A percentile compares a stretch with the other conserved stretches of the same genome.
Conservation (phyloP, 2,329 filamentous ascomycete species). For the Didymella segeticola region DNA sequence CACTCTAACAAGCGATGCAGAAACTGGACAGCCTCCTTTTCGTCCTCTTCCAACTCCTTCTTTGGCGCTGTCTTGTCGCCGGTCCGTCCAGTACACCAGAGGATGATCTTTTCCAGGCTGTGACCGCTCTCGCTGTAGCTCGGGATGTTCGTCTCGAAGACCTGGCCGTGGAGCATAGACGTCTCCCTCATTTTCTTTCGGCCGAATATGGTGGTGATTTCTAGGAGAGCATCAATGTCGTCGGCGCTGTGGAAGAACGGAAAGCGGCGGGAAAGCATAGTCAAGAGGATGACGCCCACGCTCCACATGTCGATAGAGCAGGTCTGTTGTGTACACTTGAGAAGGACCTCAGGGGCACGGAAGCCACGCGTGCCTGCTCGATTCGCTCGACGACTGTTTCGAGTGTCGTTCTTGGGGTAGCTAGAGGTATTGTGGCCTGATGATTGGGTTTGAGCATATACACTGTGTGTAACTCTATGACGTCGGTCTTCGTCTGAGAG, state of each 20-base stretch:
- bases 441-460: constrained; percentile 63
- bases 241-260: constrained; percentile 99
- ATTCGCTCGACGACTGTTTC: constrained; percentile 88
- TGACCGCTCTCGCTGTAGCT: constrained; percentile 88
- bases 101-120: constrained; percentile 87
- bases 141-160: constrained; percentile 91
- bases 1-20: constrained; percentile 76
- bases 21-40: constrained; percentile 76
- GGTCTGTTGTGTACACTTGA: constrained; percentile 95
- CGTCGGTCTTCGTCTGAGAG: constrained; percentile 69
- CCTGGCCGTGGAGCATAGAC: constrained; percentile 83
- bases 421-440: constrained; percentile 57
- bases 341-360: constrained; percentile 91
- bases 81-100: constrained; percentile 88
- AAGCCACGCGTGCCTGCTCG: constrained; percentile 94
- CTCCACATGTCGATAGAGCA: constrained; percentile 96
- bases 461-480: constrained; percentile 60
- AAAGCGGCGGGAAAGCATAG: constrained; percentile 87
- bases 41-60: constrained; percentile 67
- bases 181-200: constrained; percentile 81
- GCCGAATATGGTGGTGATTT: constrained; percentile 95
- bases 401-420: constrained; percentile 88
- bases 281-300: constrained; percentile 95
- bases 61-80: constrained; percentile 57
- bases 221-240: constrained; percentile 95